Evolutionary conservation across 495 filamentous ascomycete genomes (phyloP), one percentile per base, ranked within the genome.

Genomic region (Mycothermus thermophilus): DNA sequence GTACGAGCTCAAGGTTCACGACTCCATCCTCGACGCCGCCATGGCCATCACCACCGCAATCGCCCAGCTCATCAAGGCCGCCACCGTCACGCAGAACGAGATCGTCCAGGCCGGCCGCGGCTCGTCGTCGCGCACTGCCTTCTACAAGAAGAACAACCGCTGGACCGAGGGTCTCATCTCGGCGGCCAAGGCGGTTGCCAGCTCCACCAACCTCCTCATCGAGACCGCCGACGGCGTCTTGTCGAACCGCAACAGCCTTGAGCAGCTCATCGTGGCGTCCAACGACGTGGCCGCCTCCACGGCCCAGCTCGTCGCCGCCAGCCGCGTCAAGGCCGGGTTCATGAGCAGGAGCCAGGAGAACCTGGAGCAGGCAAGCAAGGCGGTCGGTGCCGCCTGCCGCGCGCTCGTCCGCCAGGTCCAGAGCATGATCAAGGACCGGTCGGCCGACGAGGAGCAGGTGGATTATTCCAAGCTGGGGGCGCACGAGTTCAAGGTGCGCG

Each of bases 121-220:
- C 35, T 80, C 75, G 35, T 81, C 83, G 24, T 90, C 85, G 25
- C 71, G 75, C 16, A 87, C 88, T n/a, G 83, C 85, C 23, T 97
- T 96, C 67, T 97, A 97, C 76, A 97, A 97, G 72, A 93, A 93
- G 64, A 92, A 95, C 68, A 74, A 74, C 57, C 77, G 90, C 26
- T 97, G 90, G 90, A 96, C 90, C 0, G 92, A 97, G 52, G 90
- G 90, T 30, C 71, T 97, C 29, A 93, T 97, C 55, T 92, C 83
- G 22, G 90, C 90, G 4, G 90, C 90, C 32, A 96, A 96, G 62
- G 90, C 90, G 1, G 92, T 97, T 5, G 90, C 90, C 9, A 54
- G 64, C 3, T 87, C 82, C 0, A 97, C 92, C 27, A 95, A 94
- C 63, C 90, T 75, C 22, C 68, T 97, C 41, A 97, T 96, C 45